Base-by-base conservation (phyloP, 139 green algal species). In the Microglena sp. region DNA sequence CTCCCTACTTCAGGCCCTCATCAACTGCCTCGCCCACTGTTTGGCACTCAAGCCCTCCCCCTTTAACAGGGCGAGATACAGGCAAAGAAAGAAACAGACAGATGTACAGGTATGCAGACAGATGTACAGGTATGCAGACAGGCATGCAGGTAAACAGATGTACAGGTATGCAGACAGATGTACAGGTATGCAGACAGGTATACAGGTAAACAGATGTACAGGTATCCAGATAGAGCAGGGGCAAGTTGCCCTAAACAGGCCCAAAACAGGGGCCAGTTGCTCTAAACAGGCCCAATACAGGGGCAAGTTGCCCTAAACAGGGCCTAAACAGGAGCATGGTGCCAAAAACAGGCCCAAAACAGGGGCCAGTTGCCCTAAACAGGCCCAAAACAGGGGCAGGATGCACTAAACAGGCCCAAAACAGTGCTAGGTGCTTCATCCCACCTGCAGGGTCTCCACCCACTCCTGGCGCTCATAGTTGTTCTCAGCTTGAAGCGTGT, bases 401-500 rank as follows among this genome's bases (percentile, higher is more conserved):
- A 11, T n/a, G n/a, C n/a, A n/a, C n/a, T 15, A 36, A 3, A 6
- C 22, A 24, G 8, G 28, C 21, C 34, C 8, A 60, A 22, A 30
- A 21, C 21, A 57, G 4, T n/a, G n/a, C n/a, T n/a, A n/a, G n/a
- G n/a, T n/a, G n/a, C n/a, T n/a, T n/a, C 60, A 1, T 2, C 15
- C 43, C 58, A 72, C 77, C 70, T 87, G 79, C 18, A 94, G 81
- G 2, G 76, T 76, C 40, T 89, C 77, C 57, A 96, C 88, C 90
- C 90, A 96, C 33, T 86, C 75, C 3, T 57, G 35, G 11, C 77
- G 69, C n/a, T 95, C 90, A 40, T 77, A 27, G 29, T 89, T 83
- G 45, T 76, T 89, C 64, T 95, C 84, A 21, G 88, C 90, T 68
- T 96, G 59, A 50, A 95, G 73, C 4, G 66, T 79, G 80, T 89